Evolutionary conservation across 345 rosid species (phyloP).

Genomic region (Cardamine chenopodiifolia): DNA sequence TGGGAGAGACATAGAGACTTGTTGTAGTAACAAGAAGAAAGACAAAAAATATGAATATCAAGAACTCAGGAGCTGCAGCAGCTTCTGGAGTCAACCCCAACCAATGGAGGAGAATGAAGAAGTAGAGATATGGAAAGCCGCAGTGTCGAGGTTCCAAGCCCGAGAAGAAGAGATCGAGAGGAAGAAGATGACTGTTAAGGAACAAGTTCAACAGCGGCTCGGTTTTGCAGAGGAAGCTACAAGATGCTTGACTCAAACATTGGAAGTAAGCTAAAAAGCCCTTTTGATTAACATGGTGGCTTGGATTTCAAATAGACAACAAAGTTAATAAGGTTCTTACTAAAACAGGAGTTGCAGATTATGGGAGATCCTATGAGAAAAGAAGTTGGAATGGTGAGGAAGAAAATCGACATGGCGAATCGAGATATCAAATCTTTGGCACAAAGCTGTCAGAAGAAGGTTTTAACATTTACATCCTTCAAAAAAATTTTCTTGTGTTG

Average conservation of each 20-base stretch:
- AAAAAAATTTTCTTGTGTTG: neutral
- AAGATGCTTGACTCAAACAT: constrained; percentile 61
- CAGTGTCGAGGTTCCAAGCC: constrained; percentile 63
- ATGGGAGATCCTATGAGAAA: constrained; percentile 76
- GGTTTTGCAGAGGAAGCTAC: constrained; percentile 82
- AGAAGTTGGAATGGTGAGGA: constrained; percentile 67
- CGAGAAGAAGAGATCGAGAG: constrained; percentile 82
- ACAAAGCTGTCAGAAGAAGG: constrained; percentile 85
- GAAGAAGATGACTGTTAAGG: constrained; percentile 71
- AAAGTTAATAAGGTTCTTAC: neutral
- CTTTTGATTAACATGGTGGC: neutral
- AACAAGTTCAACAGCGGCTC: constrained; percentile 65
- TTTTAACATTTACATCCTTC: constrained; percentile 16
- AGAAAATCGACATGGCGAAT: constrained; percentile 67
- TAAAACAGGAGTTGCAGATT: constrained; percentile 67
- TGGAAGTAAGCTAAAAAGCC: constrained; percentile 59
- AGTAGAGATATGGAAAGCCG: constrained; percentile 54
- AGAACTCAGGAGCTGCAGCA: constrained; percentile 36
- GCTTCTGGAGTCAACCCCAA: constrained; percentile 29
- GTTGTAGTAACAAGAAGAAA: constrained; percentile 16
- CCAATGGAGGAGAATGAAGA: constrained; percentile 60
- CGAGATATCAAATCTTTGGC: constrained; percentile 72
- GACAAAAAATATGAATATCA: constrained; percentile 32
- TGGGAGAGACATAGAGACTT: constrained; percentile 15
- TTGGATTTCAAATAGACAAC: neutral